Conservation (phyloP, 164 flowering plant genomes). For the Cinnamomum chago region DNA sequence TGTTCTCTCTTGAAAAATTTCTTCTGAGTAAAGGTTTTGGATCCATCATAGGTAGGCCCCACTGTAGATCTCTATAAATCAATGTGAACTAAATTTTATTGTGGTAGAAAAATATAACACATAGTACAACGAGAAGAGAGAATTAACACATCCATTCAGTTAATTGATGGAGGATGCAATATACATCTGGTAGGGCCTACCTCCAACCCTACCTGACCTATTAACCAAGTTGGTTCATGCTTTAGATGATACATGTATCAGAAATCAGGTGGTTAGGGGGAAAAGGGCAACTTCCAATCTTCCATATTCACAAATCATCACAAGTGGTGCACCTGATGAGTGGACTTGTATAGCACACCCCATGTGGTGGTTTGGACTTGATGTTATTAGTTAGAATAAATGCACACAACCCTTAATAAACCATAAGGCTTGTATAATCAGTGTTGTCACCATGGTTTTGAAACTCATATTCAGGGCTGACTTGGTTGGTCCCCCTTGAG, state of each 20-base stretch:
- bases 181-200: neutral
- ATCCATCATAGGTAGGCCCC: too few species aligned
- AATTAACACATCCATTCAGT: neutral
- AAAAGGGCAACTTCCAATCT: neutral
- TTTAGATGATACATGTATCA: neutral
- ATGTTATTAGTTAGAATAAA: neutral
- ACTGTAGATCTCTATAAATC: too few species aligned
- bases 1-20: too few species aligned
- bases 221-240: neutral
- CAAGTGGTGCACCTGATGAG: neutral
- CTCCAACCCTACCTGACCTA: neutral
- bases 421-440: too few species aligned
- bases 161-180: neutral
- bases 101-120: neutral
- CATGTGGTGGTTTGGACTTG: neutral
- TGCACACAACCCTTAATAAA: too few species aligned
- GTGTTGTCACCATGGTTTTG: too few species aligned
- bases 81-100: neutral
- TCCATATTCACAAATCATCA: neutral
- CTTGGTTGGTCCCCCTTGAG: too few species aligned
- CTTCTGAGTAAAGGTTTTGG: too few species aligned
- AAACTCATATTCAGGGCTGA: too few species aligned
- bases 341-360: neutral
- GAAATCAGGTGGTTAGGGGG: neutral
- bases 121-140: too few species aligned